These are phyloP conservation scores for Apophysomyces elegans DNA, from an alignment of 371 early-diverging fungal species.

Conservation along the genomic window DNA sequence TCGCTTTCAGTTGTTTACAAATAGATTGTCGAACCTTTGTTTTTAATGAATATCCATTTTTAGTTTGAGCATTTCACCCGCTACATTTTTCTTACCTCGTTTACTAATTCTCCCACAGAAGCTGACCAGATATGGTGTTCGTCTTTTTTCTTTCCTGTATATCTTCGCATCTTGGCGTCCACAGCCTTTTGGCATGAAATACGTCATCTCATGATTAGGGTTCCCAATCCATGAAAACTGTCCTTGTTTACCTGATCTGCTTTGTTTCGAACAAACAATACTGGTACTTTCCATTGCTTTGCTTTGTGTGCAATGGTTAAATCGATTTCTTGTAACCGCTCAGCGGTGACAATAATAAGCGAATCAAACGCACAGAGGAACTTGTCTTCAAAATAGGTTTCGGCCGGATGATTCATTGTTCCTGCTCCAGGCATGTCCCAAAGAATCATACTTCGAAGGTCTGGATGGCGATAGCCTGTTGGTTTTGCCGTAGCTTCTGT, in stretches of 20 bases:
- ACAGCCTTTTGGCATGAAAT: constrained; percentile 27
- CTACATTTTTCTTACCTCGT: constrained; percentile 29
- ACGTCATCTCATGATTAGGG: background rate
- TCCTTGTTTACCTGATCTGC: constrained; percentile 41
- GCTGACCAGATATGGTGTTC: constrained; percentile 29
- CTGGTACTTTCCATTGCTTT: constrained; percentile 39
- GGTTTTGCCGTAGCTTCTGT: constrained; percentile 44
- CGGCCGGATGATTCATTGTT: constrained; percentile 40
- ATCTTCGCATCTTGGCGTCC: constrained; percentile 35
- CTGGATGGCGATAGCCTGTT: constrained; percentile 46
- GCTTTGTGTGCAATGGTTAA: constrained; percentile 41
- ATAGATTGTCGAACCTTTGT: constrained; percentile 22
- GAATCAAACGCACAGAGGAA: constrained; percentile 53
- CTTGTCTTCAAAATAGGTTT: constrained; percentile 54
- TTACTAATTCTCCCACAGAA: constrained; percentile 42
- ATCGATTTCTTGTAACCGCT: constrained; percentile 47
- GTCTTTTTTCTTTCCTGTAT: constrained; percentile 18
- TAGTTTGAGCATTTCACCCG: too few relatives aligned
- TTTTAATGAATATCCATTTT: too few relatives aligned
- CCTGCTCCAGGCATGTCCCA: constrained; percentile 61
- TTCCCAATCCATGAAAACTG: background rate
- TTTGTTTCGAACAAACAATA: constrained; percentile 50
- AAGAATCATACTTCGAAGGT: constrained; percentile 42
- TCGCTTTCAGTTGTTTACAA: constrained; percentile 38
- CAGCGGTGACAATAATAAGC: constrained; percentile 48